A percentile compares a stretch with the other conserved stretches of the same genome.
Conservation (phyloP, 768 basidiomycete genomes). For the Boletus insuetus region DNA sequence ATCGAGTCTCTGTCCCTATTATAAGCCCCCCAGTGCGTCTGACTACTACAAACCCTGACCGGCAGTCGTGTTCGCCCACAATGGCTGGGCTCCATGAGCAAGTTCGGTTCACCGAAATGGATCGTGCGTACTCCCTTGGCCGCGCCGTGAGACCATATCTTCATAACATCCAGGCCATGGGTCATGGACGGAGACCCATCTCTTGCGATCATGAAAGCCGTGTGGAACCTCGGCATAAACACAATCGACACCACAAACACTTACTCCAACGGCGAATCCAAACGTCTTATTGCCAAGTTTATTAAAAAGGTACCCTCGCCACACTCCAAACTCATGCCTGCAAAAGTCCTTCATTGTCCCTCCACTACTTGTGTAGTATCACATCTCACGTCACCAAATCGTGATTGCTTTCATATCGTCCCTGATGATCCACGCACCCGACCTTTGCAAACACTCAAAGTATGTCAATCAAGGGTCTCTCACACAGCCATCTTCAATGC, state of each 20-base stretch:
- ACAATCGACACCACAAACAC: slow-evolving; percentile 41
- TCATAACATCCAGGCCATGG: too few species aligned
- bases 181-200: slow-evolving; percentile 31
- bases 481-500: slow-evolving; percentile 38
- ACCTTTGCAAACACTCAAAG: neutral
- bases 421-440: neutral
- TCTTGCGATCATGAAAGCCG: slow-evolving; percentile 36
- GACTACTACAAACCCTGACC: neutral
- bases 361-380: slow-evolving; percentile 12
- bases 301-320: slow-evolving; percentile 30
- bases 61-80: too few species aligned
- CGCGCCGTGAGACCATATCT: too few species aligned
- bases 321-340: neutral
- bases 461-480: slow-evolving; percentile 37
- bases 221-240: slow-evolving; percentile 40
- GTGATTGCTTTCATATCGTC: slow-evolving; percentile 23
- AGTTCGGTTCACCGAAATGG: slow-evolving; percentile 29
- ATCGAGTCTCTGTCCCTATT: slow-evolving; percentile 35
- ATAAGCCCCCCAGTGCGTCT: slow-evolving; percentile 22
- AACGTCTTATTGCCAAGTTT: slow-evolving; percentile 36
- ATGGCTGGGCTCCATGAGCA: slow-evolving; percentile 17
- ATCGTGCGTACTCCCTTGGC: slow-evolving; percentile 8
- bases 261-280: slow-evolving; percentile 37
- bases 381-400: slow-evolving; percentile 32
- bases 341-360: too few species aligned